These are phyloP conservation scores for Ganoderma sp. DNA, from an alignment of 1,284 basidiomycete genomes.

Conservation along the genomic window DNA sequence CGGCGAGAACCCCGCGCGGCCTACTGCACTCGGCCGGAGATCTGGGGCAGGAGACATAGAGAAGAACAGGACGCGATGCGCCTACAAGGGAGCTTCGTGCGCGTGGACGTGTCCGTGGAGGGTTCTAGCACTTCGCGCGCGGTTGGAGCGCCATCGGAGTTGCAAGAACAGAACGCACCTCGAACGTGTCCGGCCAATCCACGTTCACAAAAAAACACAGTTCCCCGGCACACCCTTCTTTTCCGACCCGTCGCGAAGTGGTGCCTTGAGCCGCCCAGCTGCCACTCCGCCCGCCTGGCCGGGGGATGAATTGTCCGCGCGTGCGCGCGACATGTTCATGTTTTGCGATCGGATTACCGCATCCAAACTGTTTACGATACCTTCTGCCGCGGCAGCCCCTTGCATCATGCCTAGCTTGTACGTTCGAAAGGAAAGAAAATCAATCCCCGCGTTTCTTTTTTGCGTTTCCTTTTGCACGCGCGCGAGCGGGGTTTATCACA, in stretches of 20 bases:
- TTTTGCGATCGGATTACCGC: not conserved
- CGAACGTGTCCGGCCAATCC: constrained; percentile 18
- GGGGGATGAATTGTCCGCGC: not conserved
- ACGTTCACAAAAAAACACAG: not conserved
- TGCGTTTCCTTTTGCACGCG: not conserved
- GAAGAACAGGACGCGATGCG: not conserved
- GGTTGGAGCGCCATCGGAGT: constrained; percentile 11
- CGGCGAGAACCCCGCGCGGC: constrained; percentile 2
- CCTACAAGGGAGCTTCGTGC: not conserved
- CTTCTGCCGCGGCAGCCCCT: not conserved
- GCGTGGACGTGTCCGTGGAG: not conserved
- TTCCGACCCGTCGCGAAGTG: constrained; percentile 1
- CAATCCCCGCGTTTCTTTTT: not conserved
- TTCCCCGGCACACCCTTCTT: not conserved
- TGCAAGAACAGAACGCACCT: constrained; percentile 13
- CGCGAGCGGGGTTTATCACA: not conserved
- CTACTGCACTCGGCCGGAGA: constrained; percentile 4
- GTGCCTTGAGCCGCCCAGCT: not conserved
- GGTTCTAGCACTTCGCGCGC: constrained; percentile 9
- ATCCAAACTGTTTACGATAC: not conserved
- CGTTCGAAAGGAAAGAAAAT: not conserved
- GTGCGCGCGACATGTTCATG: not conserved
- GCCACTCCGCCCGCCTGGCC: not conserved
- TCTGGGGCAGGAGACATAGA: not conserved
- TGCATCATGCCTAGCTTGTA: not conserved